Conservation (phyloP, 116 monocot species). For the Cymodocea nodosa region DNA sequence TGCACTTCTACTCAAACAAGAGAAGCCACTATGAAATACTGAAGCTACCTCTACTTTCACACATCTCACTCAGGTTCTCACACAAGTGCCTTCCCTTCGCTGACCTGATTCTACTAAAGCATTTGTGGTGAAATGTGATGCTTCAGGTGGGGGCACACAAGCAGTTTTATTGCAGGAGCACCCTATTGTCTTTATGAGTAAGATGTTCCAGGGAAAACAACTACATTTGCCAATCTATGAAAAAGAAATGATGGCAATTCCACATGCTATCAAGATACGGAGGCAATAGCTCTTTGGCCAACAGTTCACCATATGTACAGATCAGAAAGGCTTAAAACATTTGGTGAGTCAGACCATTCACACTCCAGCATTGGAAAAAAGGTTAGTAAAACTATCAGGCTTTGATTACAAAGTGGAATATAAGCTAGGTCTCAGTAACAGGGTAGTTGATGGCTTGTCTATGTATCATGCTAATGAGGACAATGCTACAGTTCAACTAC, state of each 20-base stretch:
- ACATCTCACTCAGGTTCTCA: too few species aligned
- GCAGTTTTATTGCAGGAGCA: slow-evolving; percentile 1
- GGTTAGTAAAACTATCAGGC: not conserved
- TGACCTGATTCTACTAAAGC: too few species aligned
- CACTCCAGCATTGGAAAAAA: not conserved
- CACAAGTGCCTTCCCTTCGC: too few species aligned
- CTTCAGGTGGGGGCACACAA: not conserved
- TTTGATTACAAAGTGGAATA: slow-evolving; percentile 4
- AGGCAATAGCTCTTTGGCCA: not conserved
- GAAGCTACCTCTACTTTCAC: too few species aligned
- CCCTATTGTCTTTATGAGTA: not conserved
- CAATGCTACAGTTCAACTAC: too few species aligned
- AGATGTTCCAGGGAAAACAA: not conserved
- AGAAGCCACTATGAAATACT: too few species aligned
- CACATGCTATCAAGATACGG: slow-evolving; percentile 6
- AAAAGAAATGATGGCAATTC: slow-evolving; percentile 7
- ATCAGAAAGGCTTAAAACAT: slow-evolving; percentile 8
- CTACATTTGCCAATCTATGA: not conserved
- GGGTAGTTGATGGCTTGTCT: slow-evolving; percentile 4
- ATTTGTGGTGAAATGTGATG: too few species aligned
- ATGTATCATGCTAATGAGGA: not conserved
- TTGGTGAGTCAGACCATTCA: not conserved
- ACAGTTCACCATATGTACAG: not conserved
- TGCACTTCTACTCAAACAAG: too few species aligned
- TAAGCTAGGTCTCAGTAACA: not conserved